phyloP scores from a whole-genome alignment of 371 early-diverging fungal genomes.

The Batkoa obscura region DNA sequence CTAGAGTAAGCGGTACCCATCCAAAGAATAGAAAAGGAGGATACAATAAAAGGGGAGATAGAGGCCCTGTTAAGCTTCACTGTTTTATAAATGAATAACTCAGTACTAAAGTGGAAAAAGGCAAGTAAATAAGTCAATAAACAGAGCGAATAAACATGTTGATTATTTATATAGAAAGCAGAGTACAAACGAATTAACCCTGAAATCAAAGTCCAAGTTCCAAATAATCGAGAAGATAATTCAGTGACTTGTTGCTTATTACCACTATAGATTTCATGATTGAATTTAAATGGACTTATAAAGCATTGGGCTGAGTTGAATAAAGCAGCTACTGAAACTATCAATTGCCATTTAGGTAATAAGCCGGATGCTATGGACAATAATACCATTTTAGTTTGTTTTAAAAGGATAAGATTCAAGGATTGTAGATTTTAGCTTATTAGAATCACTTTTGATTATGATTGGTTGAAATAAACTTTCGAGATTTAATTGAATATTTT shows the following conservation, averaged over 20 bases:
- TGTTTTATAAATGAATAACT: slow-evolving; percentile 45
- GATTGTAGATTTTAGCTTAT: too few relatives aligned
- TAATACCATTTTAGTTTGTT: too few relatives aligned
- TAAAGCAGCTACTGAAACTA: slow-evolving; percentile 45
- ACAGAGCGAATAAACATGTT: slow-evolving; percentile 40
- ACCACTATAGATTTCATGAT: slow-evolving; percentile 37
- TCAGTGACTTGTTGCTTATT: slow-evolving; percentile 45
- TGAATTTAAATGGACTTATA: slow-evolving; percentile 35
- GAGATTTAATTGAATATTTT: too few relatives aligned
- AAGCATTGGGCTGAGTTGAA: slow-evolving; percentile 60
- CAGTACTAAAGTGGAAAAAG: slow-evolving; percentile 38
- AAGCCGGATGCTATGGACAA: slow-evolving; percentile 25
- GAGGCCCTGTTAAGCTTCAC: slow-evolving; percentile 39
- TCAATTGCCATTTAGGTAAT: slow-evolving; percentile 42
- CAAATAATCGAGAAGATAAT: slow-evolving; percentile 51
- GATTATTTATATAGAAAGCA: slow-evolving; percentile 49
- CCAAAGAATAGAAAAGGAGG: slow-evolving; percentile 3
- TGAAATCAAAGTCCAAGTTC: slow-evolving; percentile 56
- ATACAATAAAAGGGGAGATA: slow-evolving; percentile 40
- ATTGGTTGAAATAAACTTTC: too few relatives aligned
- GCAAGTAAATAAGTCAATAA: slow-evolving; percentile 56
- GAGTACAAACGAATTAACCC: slow-evolving; percentile 54
- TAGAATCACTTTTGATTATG: too few relatives aligned
- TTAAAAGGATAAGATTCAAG: too few relatives aligned
- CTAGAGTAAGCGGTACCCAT: neutral